Conservation (phyloP, 2,329 filamentous ascomycete species). For the Cordyceps farinosa region DNA sequence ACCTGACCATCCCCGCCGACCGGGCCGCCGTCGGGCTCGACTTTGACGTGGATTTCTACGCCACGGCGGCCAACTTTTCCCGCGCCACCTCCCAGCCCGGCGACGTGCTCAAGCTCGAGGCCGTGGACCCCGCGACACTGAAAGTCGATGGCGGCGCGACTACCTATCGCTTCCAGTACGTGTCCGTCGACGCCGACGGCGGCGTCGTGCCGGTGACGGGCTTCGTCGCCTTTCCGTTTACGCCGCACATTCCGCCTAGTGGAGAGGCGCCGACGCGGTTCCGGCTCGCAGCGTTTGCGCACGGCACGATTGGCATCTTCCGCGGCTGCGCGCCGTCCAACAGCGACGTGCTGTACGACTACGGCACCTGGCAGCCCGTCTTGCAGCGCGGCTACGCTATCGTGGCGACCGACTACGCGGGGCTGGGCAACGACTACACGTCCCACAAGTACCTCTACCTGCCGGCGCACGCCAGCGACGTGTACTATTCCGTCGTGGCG, state of each 20-base stretch:
- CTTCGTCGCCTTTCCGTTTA: conserved; percentile 19
- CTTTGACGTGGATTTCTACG: conserved; percentile 20
- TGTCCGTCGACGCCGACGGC: conserved; percentile 19
- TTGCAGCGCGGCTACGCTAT: conserved; percentile 20
- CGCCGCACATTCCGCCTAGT: neutral
- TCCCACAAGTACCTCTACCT: conserved; percentile 19
- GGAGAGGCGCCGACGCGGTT: neutral
- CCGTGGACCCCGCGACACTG: conserved; percentile 15
- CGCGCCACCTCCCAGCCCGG: conserved; percentile 11
- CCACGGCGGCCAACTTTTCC: conserved; percentile 20
- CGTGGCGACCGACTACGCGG: conserved; percentile 25
- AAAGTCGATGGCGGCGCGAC: conserved; percentile 18
- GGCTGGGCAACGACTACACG: conserved; percentile 23
- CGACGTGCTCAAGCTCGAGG: conserved; percentile 21
- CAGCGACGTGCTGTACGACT: conserved; percentile 18
- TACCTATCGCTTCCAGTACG: conserved; percentile 22
- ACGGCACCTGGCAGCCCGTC: conserved; percentile 17
- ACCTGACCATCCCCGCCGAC: conserved; percentile 19
- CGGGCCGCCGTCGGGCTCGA: conserved; percentile 12
- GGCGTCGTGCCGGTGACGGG: conserved; percentile 19
- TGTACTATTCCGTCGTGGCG: conserved; percentile 20
- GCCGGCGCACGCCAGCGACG: conserved; percentile 19
- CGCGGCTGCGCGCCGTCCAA: conserved; percentile 21
- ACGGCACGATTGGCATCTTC: conserved; percentile 21
- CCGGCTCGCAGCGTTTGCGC: conserved; percentile 19